Evolutionary conservation across 2,329 filamentous ascomycete species (phyloP).

Genomic region (Alternaria novae-zelandiae): DNA sequence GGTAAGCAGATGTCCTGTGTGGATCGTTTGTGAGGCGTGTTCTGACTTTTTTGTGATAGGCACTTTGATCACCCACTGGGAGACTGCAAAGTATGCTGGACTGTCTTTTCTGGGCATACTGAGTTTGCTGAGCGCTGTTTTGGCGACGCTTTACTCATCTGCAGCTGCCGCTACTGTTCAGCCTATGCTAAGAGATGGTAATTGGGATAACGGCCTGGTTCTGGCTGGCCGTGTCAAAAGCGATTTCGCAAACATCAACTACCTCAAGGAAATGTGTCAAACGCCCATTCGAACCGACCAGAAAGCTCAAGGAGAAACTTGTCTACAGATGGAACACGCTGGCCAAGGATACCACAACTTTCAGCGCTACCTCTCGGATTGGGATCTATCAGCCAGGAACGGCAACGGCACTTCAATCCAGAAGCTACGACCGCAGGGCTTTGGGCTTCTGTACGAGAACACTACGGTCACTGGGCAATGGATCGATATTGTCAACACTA

Average conservation of each 20-base stretch:
- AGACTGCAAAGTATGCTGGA: constrained; percentile 68
- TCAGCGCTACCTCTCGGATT: constrained; percentile 62
- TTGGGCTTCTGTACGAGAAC: constrained; percentile 72
- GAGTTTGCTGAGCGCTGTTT: constrained; percentile 68
- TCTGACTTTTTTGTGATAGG: constrained; percentile 60
- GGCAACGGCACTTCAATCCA: constrained; percentile 55
- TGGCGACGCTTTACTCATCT: constrained; percentile 76
- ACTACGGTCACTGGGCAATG: constrained; percentile 73
- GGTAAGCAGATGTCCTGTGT: neutral
- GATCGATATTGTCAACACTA: constrained; percentile 68
- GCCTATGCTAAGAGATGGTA: constrained; percentile 70
- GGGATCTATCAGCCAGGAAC: constrained; percentile 57
- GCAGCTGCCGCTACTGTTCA: constrained; percentile 74
- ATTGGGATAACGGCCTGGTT: constrained; percentile 53
- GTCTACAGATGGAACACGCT: constrained; percentile 72
- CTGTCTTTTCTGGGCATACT: constrained; percentile 69
- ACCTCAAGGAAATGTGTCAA: constrained; percentile 63
- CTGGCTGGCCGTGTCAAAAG: constrained; percentile 65
- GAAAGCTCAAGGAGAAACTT: constrained; percentile 58
- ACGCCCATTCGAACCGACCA: constrained; percentile 64
- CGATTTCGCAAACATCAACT: constrained; percentile 68
- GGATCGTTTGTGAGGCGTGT: neutral
- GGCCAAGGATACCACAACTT: constrained; percentile 75
- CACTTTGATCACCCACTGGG: constrained; percentile 72
- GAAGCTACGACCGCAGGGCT: constrained; percentile 62